A percentile compares a stretch with the other conserved stretches of the same genome.
These are phyloP conservation scores for Haematococcus sp. DNA, from an alignment of 139 green algal species.

Conservation along the genomic window DNA sequence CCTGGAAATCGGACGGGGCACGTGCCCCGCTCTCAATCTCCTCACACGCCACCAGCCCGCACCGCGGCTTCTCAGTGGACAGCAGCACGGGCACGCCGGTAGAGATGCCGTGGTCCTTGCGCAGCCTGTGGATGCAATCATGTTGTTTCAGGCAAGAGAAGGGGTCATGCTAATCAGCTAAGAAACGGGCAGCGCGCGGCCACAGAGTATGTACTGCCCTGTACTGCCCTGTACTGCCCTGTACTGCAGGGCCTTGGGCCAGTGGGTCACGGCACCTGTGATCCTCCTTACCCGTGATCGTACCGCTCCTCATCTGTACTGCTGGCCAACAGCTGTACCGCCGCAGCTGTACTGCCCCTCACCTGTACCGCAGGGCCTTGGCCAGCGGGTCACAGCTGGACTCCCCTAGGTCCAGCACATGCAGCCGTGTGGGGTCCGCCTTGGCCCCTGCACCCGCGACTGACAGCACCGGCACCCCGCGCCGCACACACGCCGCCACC, in stretches of 20 bases:
- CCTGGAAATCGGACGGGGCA: neutral
- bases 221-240: too few species aligned
- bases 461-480: conserved; percentile 77
- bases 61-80: conserved; percentile 82
- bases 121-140: conserved; percentile 43
- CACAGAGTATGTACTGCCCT: too few species aligned
- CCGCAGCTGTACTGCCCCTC: too few species aligned
- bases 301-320: too few species aligned
- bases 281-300: too few species aligned
- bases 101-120: conserved; percentile 63
- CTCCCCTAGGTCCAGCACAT: conserved; percentile 86
- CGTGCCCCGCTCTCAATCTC: neutral
- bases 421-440: conserved; percentile 90
- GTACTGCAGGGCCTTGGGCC: too few species aligned
- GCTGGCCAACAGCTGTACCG: too few species aligned
- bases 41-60: conserved; percentile 58
- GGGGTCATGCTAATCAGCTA: too few species aligned
- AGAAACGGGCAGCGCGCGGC: too few species aligned
- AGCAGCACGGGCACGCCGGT: conserved; percentile 78
- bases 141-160: too few species aligned
- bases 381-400: conserved; percentile 77
- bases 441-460: conserved; percentile 85
- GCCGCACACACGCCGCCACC: conserved; percentile 77
- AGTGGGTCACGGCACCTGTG: too few species aligned
- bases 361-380: conserved; percentile 71